These are phyloP conservation scores for Kuraishia molischiana DNA, from an alignment of 805 yeast genomes.

Conservation along the genomic window DNA sequence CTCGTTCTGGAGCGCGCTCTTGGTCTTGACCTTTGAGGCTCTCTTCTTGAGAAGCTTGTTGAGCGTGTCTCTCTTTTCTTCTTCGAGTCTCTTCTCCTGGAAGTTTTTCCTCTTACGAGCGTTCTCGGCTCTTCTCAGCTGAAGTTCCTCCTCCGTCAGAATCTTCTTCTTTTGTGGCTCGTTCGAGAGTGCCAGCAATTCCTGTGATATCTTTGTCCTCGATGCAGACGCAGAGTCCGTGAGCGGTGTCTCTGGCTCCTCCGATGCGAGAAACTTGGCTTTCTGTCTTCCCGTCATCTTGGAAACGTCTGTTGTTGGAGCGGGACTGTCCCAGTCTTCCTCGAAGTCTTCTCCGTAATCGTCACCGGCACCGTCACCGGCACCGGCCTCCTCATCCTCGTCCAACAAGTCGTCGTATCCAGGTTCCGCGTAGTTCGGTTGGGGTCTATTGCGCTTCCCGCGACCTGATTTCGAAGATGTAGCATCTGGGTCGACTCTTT, in stretches of 20 bases:
- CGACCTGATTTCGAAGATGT: not conserved
- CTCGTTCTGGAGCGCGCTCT: conserved; percentile 12
- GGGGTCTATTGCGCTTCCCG: conserved; percentile 1
- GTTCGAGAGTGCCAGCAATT: conserved; percentile 25
- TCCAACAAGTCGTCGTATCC: conserved; percentile 11
- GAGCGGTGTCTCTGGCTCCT: conserved; percentile 9
- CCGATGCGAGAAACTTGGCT: conserved; percentile 25
- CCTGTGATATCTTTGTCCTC: conserved; percentile 9
- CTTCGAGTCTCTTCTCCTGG: conserved; percentile 74
- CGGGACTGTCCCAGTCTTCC: conserved; percentile 30
- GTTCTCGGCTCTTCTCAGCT: conserved; percentile 72
- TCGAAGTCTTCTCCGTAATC: conserved; percentile 17
- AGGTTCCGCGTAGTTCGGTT: conserved; percentile 9
- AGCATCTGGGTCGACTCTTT: conserved; percentile 1
- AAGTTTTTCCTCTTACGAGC: conserved; percentile 84
- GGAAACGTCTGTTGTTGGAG: conserved; percentile 27
- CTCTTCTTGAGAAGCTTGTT: conserved; percentile 79
- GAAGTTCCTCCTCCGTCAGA: conserved; percentile 77
- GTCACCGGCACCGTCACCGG: conserved; percentile 8
- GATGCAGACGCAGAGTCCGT: not conserved
- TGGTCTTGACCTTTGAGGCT: conserved; percentile 58
- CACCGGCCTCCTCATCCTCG: conserved; percentile 11
- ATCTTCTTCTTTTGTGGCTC: conserved; percentile 38
- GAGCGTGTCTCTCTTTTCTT: conserved; percentile 86
- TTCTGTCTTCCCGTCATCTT: conserved; percentile 51